phyloP scores from a whole-genome alignment of 768 basidiomycete species.

The Sarcodon sp. region DNA sequence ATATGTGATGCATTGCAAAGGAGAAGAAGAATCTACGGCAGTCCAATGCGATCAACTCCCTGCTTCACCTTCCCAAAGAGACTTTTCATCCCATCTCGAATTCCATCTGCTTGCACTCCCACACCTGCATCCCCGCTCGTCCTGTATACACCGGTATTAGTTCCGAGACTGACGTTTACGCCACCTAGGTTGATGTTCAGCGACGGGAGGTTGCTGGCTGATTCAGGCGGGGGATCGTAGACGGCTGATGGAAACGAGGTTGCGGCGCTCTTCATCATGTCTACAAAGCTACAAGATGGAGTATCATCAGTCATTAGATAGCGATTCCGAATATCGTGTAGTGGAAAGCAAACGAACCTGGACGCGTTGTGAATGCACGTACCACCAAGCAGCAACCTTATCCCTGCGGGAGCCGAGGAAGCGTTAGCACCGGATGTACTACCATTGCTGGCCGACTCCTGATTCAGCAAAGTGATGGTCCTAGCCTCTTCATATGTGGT shows the following conservation, averaged over 20 bases:
- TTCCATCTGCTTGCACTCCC: slow-evolving; percentile 71
- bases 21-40: slow-evolving; percentile 9
- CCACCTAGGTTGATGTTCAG: slow-evolving; percentile 87
- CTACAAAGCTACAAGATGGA: slow-evolving; percentile 50
- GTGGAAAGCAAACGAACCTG: slow-evolving; percentile 35
- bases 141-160: slow-evolving; percentile 76
- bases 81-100: slow-evolving; percentile 80
- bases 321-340: not conserved
- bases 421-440: slow-evolving; percentile 14
- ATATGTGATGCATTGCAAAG: not conserved
- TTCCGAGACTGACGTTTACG: slow-evolving; percentile 91
- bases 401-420: slow-evolving; percentile 38
- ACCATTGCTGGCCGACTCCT: slow-evolving; percentile 48
- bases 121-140: slow-evolving; percentile 58
- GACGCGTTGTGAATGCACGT: slow-evolving; percentile 93
- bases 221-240: slow-evolving; percentile 68
- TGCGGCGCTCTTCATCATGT: slow-evolving; percentile 75
- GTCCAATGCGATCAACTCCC: slow-evolving; percentile 54
- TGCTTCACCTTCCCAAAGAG: slow-evolving; percentile 84
- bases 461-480: slow-evolving; percentile 75
- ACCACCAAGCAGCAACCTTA: slow-evolving; percentile 80
- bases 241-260: slow-evolving; percentile 47
- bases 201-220: slow-evolving; percentile 59
- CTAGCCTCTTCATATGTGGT: slow-evolving; percentile 94
- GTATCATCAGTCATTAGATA: slow-evolving; percentile 1